phyloP scores from a whole-genome alignment of 805 yeast species.

The Myxozyma vanderwaltii region DNA sequence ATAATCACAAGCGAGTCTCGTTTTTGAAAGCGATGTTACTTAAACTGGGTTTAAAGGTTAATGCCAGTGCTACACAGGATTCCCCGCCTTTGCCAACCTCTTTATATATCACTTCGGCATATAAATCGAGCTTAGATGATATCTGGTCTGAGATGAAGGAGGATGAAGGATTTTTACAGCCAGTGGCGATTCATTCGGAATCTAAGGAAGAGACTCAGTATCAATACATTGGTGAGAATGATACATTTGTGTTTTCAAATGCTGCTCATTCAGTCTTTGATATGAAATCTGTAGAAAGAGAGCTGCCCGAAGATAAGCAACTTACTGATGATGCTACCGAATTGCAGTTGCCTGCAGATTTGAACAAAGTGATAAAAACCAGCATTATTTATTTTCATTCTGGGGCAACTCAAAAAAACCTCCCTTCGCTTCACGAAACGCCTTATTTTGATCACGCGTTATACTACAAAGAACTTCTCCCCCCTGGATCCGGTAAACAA shows the following conservation, averaged over 20 bases:
- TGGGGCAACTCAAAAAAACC: conserved; percentile 49
- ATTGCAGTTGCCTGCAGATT: conserved; percentile 50
- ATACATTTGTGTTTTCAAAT: conserved; percentile 50
- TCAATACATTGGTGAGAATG: conserved; percentile 55
- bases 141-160: conserved; percentile 44
- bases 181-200: conserved; percentile 7
- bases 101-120: conserved; percentile 53
- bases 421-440: conserved; percentile 45
- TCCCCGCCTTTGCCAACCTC: conserved; percentile 72
- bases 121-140: conserved; percentile 39
- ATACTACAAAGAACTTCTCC: conserved; percentile 49
- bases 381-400: conserved; percentile 47
- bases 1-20: conserved; percentile 53
- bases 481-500: conserved; percentile 12
- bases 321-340: conserved; percentile 30
- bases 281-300: conserved; percentile 7
- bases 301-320: conserved; percentile 17
- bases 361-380: conserved; percentile 59
- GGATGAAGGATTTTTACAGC: conserved; percentile 42
- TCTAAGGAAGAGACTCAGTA: conserved; percentile 39
- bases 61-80: conserved; percentile 46
- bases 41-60: conserved; percentile 71
- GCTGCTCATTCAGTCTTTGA: conserved; percentile 28
- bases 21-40: conserved; percentile 61
- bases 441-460: conserved; percentile 69